Evolutionary conservation across 2,329 filamentous ascomycete genomes (phyloP).

Genomic region (Colletotrichum destructivum): DNA sequence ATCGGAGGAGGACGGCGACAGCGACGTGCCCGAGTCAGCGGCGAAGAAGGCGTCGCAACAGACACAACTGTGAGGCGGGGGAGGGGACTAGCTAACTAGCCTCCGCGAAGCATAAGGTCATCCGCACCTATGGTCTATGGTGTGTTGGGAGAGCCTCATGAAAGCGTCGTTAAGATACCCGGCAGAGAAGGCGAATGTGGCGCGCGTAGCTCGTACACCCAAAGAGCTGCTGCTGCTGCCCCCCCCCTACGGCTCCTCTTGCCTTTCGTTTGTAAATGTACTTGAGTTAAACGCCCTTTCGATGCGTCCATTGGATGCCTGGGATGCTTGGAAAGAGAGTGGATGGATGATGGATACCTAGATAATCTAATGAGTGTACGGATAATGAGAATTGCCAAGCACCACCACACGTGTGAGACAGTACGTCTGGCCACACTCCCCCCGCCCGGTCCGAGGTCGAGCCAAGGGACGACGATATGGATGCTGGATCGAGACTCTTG

Average conservation of each 20-base stretch:
- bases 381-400: background rate
- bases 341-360: background rate
- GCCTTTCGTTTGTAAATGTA: constrained; percentile 16
- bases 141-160: constrained; percentile 14
- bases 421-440: background rate
- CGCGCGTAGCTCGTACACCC: background rate
- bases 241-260: background rate
- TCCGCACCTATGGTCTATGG: constrained; percentile 13
- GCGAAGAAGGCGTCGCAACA: background rate
- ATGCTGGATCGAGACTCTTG: background rate
- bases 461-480: background rate
- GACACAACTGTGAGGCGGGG: background rate
- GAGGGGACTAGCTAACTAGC: no score
- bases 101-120: no score
- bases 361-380: constrained; percentile 26
- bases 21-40: background rate
- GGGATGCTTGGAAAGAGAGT: no score
- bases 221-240: background rate
- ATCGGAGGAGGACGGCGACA: constrained; percentile 38
- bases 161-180: constrained; percentile 29
- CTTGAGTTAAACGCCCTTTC: no score
- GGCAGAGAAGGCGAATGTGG: constrained; percentile 11
- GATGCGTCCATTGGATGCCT: no score
- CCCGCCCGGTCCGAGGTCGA: no score
- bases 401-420: no score